phyloP scores from a whole-genome alignment of 2,329 filamentous ascomycete species.

The Cercospora sojina region DNA sequence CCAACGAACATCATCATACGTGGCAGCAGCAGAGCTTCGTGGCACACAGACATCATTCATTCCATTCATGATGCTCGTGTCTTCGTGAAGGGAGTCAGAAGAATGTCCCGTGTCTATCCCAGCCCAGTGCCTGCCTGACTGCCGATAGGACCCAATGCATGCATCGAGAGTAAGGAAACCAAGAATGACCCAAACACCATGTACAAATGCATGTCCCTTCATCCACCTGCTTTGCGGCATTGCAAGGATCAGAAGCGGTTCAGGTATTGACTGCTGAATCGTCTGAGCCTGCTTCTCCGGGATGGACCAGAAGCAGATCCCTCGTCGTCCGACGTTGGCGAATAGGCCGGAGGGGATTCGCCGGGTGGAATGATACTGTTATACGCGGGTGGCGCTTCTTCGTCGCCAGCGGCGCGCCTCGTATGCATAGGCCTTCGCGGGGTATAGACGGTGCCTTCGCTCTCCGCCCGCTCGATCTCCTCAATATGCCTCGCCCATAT shows the following conservation, averaged over 20 bases:
- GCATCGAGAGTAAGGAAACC: not conserved
- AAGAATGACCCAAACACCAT: not conserved
- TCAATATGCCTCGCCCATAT: conserved; percentile 35
- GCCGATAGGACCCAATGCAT: not conserved
- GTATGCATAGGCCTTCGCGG: conserved; percentile 27
- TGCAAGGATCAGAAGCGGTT: conserved; percentile 6
- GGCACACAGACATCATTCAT: not conserved
- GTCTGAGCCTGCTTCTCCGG: conserved; percentile 14
- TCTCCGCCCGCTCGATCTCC: conserved; percentile 23
- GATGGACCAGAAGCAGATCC: conserved; percentile 9
- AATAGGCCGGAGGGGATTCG: conserved; percentile 37
- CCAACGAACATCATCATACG: not conserved
- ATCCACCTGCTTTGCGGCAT: not conserved
- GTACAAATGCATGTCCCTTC: not conserved
- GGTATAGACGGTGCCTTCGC: conserved; percentile 21
- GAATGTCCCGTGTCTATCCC: conserved; percentile 4
- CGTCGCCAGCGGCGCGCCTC: conserved; percentile 29
- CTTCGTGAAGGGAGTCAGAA: not conserved
- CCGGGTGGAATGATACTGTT: conserved; percentile 30
- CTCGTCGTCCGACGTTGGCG: conserved; percentile 34
- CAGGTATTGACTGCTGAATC: conserved; percentile 18
- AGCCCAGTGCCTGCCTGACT: not conserved
- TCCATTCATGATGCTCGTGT: conserved; percentile 5
- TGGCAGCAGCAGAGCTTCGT: conserved; percentile 4
- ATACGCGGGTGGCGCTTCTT: conserved; percentile 36